phyloP scores from a whole-genome alignment of 768 basidiomycete species.

The Hericium rajendrae region DNA sequence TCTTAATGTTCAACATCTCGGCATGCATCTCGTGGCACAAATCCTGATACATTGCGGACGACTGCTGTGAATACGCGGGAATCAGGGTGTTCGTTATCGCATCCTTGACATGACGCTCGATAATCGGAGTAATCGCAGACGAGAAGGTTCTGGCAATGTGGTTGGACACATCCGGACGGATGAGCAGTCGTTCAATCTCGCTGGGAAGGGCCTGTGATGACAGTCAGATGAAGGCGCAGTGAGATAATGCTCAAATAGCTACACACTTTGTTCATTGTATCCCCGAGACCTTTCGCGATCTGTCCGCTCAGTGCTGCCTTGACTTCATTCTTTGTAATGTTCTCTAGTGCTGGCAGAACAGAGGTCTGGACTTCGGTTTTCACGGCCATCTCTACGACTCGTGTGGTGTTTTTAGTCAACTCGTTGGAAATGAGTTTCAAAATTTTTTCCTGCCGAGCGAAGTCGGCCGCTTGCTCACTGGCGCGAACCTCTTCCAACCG shows the following conservation, averaged over 20 bases:
- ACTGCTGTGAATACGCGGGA: slow-evolving; percentile 66
- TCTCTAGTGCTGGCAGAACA: slow-evolving; percentile 74
- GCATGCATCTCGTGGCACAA: slow-evolving; percentile 62
- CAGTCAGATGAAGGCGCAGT: background rate
- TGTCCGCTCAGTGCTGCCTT: slow-evolving; percentile 70
- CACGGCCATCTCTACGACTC: slow-evolving; percentile 84
- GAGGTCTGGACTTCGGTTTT: slow-evolving; percentile 79
- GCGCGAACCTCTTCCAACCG: slow-evolving; percentile 75
- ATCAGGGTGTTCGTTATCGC: slow-evolving; percentile 63
- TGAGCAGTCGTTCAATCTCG: slow-evolving; percentile 71
- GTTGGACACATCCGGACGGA: slow-evolving; percentile 65
- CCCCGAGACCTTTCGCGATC: slow-evolving; percentile 62
- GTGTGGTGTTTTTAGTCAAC: slow-evolving; percentile 78
- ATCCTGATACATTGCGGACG: slow-evolving; percentile 73
- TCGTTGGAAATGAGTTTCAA: slow-evolving; percentile 82
- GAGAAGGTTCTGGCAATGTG: slow-evolving; percentile 73
- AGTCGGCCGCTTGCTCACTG: slow-evolving; percentile 72
- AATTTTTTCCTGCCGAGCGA: slow-evolving; percentile 80
- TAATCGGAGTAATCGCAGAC: slow-evolving; percentile 59
- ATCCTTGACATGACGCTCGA: slow-evolving; percentile 79
- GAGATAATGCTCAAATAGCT: background rate
- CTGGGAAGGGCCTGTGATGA: slow-evolving; percentile 52
- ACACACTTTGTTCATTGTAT: slow-evolving; percentile 64
- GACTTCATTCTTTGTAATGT: slow-evolving; percentile 74
- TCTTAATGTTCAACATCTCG: slow-evolving; percentile 70